Percentiles rank a stretch among this genome's conserved stretches.
phyloP scores from a whole-genome alignment of 2,329 filamentous ascomycete genomes.

The Karstenula rhodostoma region DNA sequence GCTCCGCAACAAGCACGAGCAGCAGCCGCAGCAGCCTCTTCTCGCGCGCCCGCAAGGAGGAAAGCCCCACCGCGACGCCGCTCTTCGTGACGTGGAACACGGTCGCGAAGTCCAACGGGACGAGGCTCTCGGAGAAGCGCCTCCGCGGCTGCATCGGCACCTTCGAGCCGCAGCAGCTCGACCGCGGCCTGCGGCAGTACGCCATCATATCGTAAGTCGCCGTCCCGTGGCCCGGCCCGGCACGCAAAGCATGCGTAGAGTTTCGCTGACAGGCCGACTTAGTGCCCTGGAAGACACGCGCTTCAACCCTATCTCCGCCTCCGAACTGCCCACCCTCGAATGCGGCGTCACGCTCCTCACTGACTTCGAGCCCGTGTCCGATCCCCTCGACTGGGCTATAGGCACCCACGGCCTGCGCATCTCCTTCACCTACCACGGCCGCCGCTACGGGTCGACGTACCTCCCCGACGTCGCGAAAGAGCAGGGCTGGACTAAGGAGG shows the following conservation, averaged over 20 bases:
- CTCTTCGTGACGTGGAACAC: slow-evolving; percentile 97
- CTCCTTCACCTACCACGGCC: slow-evolving; percentile 76
- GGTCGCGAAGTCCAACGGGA: slow-evolving; percentile 59
- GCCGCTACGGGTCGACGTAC: slow-evolving; percentile 85
- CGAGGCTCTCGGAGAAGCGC: slow-evolving; percentile 58
- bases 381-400: slow-evolving; percentile 84
- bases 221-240: background rate
- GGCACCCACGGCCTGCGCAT: slow-evolving; percentile 89
- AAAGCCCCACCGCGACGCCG: slow-evolving; percentile 64
- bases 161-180: slow-evolving; percentile 79
- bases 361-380: slow-evolving; percentile 78
- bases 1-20: slow-evolving; percentile 55
- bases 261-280: background rate
- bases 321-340: slow-evolving; percentile 50
- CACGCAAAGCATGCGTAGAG: background rate
- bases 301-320: slow-evolving; percentile 64
- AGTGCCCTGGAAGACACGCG: slow-evolving; percentile 71
- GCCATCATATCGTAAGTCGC: slow-evolving; percentile 75
- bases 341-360: slow-evolving; percentile 78
- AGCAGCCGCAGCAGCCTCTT: slow-evolving; percentile 42
- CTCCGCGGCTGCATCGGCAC: slow-evolving; percentile 97
- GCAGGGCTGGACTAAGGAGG: slow-evolving; percentile 94
- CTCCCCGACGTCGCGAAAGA: slow-evolving; percentile 90
- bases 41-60: slow-evolving; percentile 35
- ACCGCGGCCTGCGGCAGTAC: slow-evolving; percentile 78